Evolutionary conservation across 805 yeast species (phyloP), one percentile per base, ranked within the genome.

Genomic region (Myxozyma vanderwaltii): DNA sequence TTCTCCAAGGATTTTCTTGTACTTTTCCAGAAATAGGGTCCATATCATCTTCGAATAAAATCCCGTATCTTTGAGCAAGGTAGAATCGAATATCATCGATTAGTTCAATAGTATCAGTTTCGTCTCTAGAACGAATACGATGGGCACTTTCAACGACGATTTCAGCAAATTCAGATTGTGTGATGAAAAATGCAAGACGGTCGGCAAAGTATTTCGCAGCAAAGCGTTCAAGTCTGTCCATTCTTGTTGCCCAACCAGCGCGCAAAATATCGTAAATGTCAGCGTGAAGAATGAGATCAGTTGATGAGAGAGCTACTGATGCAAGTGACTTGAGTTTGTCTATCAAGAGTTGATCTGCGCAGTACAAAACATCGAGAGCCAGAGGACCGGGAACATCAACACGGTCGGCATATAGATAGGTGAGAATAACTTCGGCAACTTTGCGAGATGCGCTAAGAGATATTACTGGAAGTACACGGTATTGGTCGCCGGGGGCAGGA

Each of bases 61-160:
- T 68, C 12, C 69, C 70, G 58, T 72, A 76, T 50, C 70, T 73
- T 66, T 78, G 76, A 12, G 75, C 67, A 47, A 88, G 71, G 63
- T 84, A 86, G 70, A 79, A 88, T 63, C 91, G 76, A 10, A 88
- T 84, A 73, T 88, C 95, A 71, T 88, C 96, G 27, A 88, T 76
- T 65, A 88, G 74, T 67, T 88, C 96, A 68, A 88, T 86, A 0
- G 92, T 86, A 73, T 88, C 96, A 0, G 88, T 85, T 60, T 84
- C 89, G 65, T 88, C 84, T 68, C 94, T 78, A 15, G 70, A 72
- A 21, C 78, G 68, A 51, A 88, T 86, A 65, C 89, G 74, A 15
- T 67, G 63, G 0, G 92, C 86, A 68, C 82, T 77, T 58, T 79
- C 81, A n/a, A 64, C 8, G 4, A 79, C 70, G 17, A 79, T 68